Base-by-base conservation (phyloP, 148 eudicot genomes). In the Rhododendron henanense region DNA sequence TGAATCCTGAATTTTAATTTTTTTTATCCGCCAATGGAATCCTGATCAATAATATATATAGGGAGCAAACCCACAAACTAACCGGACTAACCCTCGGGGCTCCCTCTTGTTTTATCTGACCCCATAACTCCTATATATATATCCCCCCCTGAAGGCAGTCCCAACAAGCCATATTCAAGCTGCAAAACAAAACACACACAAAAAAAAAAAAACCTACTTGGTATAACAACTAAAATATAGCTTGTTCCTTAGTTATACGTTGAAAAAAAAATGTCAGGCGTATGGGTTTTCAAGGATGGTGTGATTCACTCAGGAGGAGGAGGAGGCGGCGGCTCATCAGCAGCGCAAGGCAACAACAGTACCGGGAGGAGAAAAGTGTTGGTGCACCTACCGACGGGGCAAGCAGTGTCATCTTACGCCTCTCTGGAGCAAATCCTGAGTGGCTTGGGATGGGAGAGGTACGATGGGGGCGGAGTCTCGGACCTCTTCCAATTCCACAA, bases 401-500 rank as follows among this genome's bases (percentile, higher is more conserved):
- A 90, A 83, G 92, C 84, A 55, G 88, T 92, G 11, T 83, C 91
- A 3, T 91, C 94, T 1, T 91, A 92, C 81, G 67, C 79, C 15
- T 61, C 61, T 14, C 91, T 92, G 19, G 93, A 90, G 59, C 81
- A 47, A 44, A 90, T 92, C 21, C 88, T 92, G 13, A 86, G 47
- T 37, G 90, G 63, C 0, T 81, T 92, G n/a, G 94, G 94, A 8
- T 92, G 94, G 94, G 94, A 92, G 41, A 85, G 85, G 39, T 92
- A 91, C 86, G 61, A 55, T 1, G 85, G 83, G 23, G 92, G 86
- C 10, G 88, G 87, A 53, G 93, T 90, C 71, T 88, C 93, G 2
- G 91, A 91, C 23, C 89, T 87, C 10, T 86, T 84, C 65, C 94
- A 91, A 48, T 92, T 87, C 67, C 93, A 92, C 88, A 92, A 71